These are phyloP conservation scores for Verbascum thapsus DNA, from an alignment of 257 asterid genomes.

Conservation along the genomic window DNA sequence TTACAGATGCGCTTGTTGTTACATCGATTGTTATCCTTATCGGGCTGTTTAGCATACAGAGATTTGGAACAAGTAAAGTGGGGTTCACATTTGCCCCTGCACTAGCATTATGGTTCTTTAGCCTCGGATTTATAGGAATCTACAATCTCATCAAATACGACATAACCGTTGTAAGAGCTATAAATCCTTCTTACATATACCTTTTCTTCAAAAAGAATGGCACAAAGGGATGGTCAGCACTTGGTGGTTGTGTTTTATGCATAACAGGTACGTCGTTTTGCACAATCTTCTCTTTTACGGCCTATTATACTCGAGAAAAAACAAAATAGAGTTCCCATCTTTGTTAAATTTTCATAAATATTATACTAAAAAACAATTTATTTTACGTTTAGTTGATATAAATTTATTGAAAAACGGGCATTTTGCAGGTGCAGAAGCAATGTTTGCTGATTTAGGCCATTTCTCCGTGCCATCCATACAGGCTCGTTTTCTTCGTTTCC, in stretches of 20 bases:
- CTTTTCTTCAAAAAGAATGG: constrained; percentile 75
- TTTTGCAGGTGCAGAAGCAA: constrained; percentile 92
- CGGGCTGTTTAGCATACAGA: constrained; percentile 85
- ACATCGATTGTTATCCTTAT: constrained; percentile 79
- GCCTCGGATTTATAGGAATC: constrained; percentile 79
- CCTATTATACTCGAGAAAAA: not conserved
- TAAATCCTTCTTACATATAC: constrained; percentile 87
- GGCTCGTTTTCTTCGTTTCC: constrained; percentile 42
- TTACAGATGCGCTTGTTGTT: constrained; percentile 83
- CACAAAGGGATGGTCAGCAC: constrained; percentile 82
- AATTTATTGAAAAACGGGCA: not conserved
- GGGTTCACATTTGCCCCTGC: constrained; percentile 93
- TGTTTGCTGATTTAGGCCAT: constrained; percentile 99
- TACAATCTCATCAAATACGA: constrained; percentile 78
- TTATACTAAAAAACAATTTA: not conserved
- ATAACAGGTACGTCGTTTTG: constrained; percentile 69
- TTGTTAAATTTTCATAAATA: not conserved
- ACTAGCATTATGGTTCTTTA: constrained; percentile 87
- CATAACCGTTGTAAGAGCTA: constrained; percentile 64
- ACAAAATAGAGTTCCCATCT: not conserved
- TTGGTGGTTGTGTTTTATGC: constrained; percentile 98
- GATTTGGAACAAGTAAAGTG: constrained; percentile 84
- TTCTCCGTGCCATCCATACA: constrained; percentile 91
- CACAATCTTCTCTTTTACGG: no score
- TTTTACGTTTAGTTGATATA: not conserved